These are phyloP conservation scores for Lentinula aciculospora DNA, from an alignment of 768 basidiomycete genomes.

Conservation along the genomic window DNA sequence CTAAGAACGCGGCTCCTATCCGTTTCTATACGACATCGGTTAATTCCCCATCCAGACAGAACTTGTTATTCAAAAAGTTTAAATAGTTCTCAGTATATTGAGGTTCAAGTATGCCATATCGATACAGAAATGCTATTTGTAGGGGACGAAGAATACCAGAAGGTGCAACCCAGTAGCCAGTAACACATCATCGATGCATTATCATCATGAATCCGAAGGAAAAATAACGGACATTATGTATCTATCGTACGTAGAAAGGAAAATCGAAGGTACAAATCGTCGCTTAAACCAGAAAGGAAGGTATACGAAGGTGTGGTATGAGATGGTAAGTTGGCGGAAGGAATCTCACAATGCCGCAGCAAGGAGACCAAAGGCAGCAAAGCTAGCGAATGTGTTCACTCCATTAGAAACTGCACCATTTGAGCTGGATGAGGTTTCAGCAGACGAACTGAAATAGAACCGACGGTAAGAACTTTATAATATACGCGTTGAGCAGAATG, in stretches of 20 bases:
- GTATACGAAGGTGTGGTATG: not conserved
- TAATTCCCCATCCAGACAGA: too few relatives aligned
- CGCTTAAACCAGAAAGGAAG: not conserved
- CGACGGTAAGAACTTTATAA: not conserved
- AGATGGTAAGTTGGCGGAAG: not conserved
- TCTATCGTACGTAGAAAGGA: not conserved
- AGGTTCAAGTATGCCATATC: not conserved
- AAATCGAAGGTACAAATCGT: not conserved
- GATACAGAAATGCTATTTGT: not conserved
- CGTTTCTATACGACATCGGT: too few relatives aligned
- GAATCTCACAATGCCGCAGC: not conserved
- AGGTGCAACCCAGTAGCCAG: not conserved
- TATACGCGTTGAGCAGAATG: not conserved
- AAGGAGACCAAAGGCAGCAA: not conserved
- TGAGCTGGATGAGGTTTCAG: not conserved
- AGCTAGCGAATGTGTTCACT: not conserved
- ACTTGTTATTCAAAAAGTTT: too few relatives aligned
- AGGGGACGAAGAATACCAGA: not conserved
- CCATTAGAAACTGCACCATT: not conserved
- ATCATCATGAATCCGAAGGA: not conserved
- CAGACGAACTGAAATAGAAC: not conserved
- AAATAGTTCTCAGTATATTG: not conserved
- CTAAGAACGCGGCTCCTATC: too few relatives aligned
- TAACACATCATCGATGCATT: conserved; percentile 1
- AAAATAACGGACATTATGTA: too few relatives aligned